phyloP scores from a whole-genome alignment of 306 rosid species.

The Heteromeles arbutifolia region DNA sequence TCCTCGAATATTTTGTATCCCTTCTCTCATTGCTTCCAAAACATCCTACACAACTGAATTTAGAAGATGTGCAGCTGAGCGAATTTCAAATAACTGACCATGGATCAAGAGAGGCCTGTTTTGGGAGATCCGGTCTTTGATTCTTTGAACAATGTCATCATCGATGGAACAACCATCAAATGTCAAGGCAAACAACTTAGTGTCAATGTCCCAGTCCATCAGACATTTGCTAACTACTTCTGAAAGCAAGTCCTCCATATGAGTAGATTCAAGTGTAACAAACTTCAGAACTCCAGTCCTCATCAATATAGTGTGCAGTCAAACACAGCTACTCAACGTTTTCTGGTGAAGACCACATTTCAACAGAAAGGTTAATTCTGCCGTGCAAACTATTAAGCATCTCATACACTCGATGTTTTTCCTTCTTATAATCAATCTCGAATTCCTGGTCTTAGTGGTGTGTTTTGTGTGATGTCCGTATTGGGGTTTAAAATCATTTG shows the following conservation, averaged over 20 bases:
- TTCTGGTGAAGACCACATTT: too few species aligned
- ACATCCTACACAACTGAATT: conserved; percentile 59
- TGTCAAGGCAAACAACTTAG: conserved; percentile 79
- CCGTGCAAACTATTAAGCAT: too few species aligned
- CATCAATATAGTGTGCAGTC: conserved; percentile 74
- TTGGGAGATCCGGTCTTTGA: conserved; percentile 66
- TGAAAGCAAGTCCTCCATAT: conserved; percentile 78
- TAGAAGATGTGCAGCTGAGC: conserved; percentile 73
- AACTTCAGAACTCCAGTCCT: conserved; percentile 81
- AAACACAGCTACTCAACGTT: too few species aligned
- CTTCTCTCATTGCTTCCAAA: conserved; percentile 52
- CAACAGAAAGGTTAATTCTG: too few species aligned
- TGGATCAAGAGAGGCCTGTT: conserved; percentile 62
- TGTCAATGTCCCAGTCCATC: conserved; percentile 72
- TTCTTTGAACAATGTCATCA: conserved; percentile 64
- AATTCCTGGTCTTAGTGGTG: too few species aligned
- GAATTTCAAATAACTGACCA: conserved; percentile 65
- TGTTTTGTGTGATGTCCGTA: too few species aligned
- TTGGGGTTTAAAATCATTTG: too few species aligned
- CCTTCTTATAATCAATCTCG: too few species aligned
- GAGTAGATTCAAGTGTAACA: conserved; percentile 73
- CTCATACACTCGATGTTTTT: too few species aligned
- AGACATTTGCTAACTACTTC: conserved; percentile 77
- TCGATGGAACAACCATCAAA: conserved; percentile 72
- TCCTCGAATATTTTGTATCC: conserved; percentile 69